Evolutionary conservation across 2,329 filamentous ascomycete species (phyloP), one percentile per base, ranked within the genome.

Genomic region (Aspergillus carbonarius): DNA sequence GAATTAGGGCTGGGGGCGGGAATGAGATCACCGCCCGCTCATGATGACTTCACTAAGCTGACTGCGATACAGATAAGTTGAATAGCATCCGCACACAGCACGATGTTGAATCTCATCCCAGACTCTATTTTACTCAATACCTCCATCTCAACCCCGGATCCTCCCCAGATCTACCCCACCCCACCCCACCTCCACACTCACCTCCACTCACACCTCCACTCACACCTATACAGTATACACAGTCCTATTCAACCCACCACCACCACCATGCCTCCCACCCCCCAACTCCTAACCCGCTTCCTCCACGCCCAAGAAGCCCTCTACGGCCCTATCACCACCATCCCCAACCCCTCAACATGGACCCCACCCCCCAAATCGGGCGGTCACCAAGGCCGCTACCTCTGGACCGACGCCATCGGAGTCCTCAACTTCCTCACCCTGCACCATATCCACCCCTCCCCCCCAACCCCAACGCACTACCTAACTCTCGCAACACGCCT

Each of bases 371-470:
- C 76, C 1, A 77, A 76, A 27, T 79, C 82, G 0, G 83, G 81
- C 6, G 83, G 83, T 10, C 82, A 85, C 63, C 76, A 74, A n/a
- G 84, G 84, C 18, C 79, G 84, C 15, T 86, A 86, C 65, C 77
- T 86, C 20, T 86, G 83, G 84, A 85, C 82, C 0, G 84, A 86
- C 62, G 82, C 83, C 1, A 86, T 86, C 64, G 84, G 83, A 4
- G 80, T 87, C 7, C 63, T 86, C 59, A 85, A 86, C 66, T 80
- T 87, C 61, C 69, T 86, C 42, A 86, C 84, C 2, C 75, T 87
- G 2, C 76, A 80, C 60, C 72, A 72, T 5, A 77, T 81, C 60
- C 72, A 67, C 35, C 48, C 34, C 25, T 47, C 61, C 9, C 13
- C 56, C 32, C 39, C 54, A 54, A 2, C 57, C 12, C 1, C 35